A percentile compares a stretch with the other conserved stretches of the same genome.
Evolutionary conservation across 176 grass and related monocot genomes (phyloP).

Genomic region (Oryza coarctata): DNA sequence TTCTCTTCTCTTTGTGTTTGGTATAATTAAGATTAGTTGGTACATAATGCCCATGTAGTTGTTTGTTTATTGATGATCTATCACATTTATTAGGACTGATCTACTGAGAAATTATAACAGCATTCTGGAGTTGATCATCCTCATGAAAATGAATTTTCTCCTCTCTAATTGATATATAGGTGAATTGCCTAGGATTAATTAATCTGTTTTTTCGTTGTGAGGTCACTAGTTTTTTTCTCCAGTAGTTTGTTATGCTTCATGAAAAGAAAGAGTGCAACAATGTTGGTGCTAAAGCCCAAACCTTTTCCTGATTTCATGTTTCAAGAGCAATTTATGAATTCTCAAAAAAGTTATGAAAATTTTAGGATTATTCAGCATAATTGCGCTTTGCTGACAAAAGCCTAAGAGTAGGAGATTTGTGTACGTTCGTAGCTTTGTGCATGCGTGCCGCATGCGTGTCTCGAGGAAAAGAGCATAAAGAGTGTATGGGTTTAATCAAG

Average conservation of each 20-base stretch:
- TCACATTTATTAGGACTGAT: background rate
- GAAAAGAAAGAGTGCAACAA: background rate
- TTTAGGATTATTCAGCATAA: background rate
- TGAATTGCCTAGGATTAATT: background rate
- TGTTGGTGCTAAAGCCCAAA: background rate
- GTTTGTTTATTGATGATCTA: background rate
- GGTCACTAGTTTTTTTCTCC: background rate
- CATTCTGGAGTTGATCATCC: background rate
- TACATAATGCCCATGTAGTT: background rate
- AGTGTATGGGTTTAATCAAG: background rate
- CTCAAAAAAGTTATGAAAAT: background rate
- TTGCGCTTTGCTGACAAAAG: too few relatives aligned
- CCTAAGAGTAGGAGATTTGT: too few relatives aligned
- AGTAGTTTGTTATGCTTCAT: background rate
- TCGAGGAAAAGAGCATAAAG: slow-evolving; percentile 28
- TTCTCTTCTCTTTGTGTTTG: background rate
- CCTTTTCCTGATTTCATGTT: background rate
- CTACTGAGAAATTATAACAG: background rate
- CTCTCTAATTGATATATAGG: background rate
- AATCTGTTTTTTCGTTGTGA: background rate
- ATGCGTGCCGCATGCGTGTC: slow-evolving; percentile 8
- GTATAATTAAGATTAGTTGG: background rate
- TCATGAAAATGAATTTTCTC: background rate
- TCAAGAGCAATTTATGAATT: background rate
- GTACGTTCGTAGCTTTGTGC: background rate